Evolutionary conservation across 1,284 basidiomycete species (phyloP).

Genomic region (Macrocybe sp.): DNA sequence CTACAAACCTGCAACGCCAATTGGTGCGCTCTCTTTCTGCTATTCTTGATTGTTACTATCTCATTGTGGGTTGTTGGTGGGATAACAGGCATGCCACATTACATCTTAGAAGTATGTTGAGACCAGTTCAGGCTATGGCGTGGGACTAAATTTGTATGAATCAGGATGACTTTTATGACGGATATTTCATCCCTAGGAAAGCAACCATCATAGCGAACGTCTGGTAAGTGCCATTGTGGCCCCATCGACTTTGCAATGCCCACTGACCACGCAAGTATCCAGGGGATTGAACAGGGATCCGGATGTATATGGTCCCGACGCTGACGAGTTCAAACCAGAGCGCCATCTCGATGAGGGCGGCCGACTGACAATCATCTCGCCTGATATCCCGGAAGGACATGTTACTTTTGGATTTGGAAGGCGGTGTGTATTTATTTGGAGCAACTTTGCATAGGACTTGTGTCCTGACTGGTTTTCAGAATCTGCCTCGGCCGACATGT

Average conservation of each 20-base stretch:
- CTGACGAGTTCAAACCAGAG: not conserved
- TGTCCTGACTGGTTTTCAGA: not conserved
- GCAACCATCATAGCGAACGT: conserved; percentile 1
- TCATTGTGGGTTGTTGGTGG: not conserved
- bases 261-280: not conserved
- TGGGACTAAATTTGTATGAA: not conserved
- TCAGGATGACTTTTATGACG: conserved; percentile 3
- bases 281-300: conserved; percentile 2
- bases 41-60: not conserved
- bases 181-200: conserved; percentile 1
- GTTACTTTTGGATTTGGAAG: not conserved
- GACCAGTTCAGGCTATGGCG: not conserved
- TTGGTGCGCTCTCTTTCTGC: not conserved
- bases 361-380: not conserved
- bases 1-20: conserved; percentile 1
- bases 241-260: not conserved
- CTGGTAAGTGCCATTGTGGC: not conserved
- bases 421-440: too few species aligned
- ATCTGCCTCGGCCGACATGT: conserved; percentile 1
- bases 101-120: conserved; percentile 2
- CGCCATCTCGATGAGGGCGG: not conserved
- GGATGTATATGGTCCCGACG: not conserved
- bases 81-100: not conserved
- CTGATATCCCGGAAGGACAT: not conserved
- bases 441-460: too few species aligned